Evolutionary conservation across 306 rosid species (phyloP), one percentile per base, ranked within the genome.

Genomic region (Lagenaria siceraria): DNA sequence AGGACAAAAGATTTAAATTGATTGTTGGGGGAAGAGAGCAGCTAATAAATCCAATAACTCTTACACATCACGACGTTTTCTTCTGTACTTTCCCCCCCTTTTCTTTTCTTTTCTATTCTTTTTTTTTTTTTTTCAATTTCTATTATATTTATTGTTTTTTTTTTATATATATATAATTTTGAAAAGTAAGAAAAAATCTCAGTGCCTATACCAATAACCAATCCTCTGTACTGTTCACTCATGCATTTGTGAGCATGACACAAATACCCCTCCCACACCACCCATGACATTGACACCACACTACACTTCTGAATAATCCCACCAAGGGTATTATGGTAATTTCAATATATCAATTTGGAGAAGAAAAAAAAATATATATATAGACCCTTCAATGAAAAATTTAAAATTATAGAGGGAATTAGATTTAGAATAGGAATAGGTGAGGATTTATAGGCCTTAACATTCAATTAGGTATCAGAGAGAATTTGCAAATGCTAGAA

Each of bases 11-110:
- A 71, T 48, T 71, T 48, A 71, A 71, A 48, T 71, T 71, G 40
- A 71, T 71, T 71, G 42, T 71, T 48, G 59, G 76, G 74, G 24
- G 76, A 71, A 49, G 58, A 71, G 76, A 71, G 76, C 59, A 71
- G 25, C 76, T 71, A 71, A 71, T 71, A 71, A 48, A 71, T 71
- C 76, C 76, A 46, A 70, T 70, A 70, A 46, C 31, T 70, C 76
- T 70, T 70, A 46, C 76, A 70, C 55, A 43, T 25, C 58, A 70
- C 14, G 46, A 46, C 76, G 24, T 69, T 69, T 69, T 21, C 75
- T 43, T 69, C n/a, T 46, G 58, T 70, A 24, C 55, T 43, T 48
- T 25, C 11, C 56, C 21, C 73, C 9, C 4, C 42, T 36, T 1
- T 29, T 29, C 3, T 29, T 29, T 29, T 29, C 3, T 29, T 29